Percentiles rank a stretch among this genome's conserved stretches.
Conservation (phyloP, 2,329 filamentous ascomycete genomes). For the Claviceps monticola region DNA sequence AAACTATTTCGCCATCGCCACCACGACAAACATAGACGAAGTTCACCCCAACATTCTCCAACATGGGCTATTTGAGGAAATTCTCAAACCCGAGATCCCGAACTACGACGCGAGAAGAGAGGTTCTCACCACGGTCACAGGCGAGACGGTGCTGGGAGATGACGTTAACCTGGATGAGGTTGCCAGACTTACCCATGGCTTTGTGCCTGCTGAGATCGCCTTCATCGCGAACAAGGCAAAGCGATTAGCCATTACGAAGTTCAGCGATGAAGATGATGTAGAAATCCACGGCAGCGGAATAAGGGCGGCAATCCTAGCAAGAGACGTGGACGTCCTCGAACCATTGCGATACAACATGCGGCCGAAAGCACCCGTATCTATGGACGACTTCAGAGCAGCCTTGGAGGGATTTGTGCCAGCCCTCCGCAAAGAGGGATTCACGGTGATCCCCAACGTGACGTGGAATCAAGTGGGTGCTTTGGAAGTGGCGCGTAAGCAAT, state of each 20-base stretch:
- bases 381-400: constrained; percentile 55
- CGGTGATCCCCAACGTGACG: constrained; percentile 82
- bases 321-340: background rate
- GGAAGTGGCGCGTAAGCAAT: constrained; percentile 61
- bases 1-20: constrained; percentile 78
- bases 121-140: constrained; percentile 62
- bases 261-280: constrained; percentile 15
- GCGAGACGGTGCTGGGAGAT: constrained; percentile 46
- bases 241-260: constrained; percentile 21
- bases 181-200: constrained; percentile 78
- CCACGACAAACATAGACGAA: constrained; percentile 78
- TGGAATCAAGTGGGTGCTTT: constrained; percentile 90
- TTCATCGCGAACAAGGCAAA: constrained; percentile 38
- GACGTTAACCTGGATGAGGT: constrained; percentile 62
- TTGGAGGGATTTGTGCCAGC: constrained; percentile 40
- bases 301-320: constrained; percentile 1
- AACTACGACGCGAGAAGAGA: constrained; percentile 62
- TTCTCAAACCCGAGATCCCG: constrained; percentile 79
- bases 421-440: constrained; percentile 81
- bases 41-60: constrained; percentile 66
- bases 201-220: constrained; percentile 80
- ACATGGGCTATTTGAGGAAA: constrained; percentile 66
- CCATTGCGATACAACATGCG: background rate
- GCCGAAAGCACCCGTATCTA: constrained; percentile 7
- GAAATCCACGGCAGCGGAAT: constrained; percentile 5